Evolutionary conservation across 345 rosid species (phyloP), one percentile per base, ranked within the genome.

Genomic region (Pugionium dolabratum): DNA sequence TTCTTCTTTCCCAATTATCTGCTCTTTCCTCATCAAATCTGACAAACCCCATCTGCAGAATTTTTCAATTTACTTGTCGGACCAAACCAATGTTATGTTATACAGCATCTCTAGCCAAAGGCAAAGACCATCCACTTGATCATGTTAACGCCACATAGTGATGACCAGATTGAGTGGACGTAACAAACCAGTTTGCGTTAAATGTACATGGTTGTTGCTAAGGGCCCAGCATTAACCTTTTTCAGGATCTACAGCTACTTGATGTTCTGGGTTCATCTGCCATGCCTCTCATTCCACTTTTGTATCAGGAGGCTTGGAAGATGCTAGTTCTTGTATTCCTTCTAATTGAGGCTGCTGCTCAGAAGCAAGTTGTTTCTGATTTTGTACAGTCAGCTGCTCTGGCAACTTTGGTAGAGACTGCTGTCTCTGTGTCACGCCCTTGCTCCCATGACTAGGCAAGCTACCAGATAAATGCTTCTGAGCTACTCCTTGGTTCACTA

Each of bases 171-270:
- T 64, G 52, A 58, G 40, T 40, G 64, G 48, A 31, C 33, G 51
- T 6, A 40, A 64, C 45, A 41, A 45, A 73, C 41, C 37, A 52
- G 61, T 52, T 37, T 55, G 9, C 47, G 35, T 28, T 86, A 87
- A 94, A 97, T 86, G 95, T 87, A 84, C 90, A 85, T 67, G 72
- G 85, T 81, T 77, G 84, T 72, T 61, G 64, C 44, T 18, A 57
- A 64, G 80, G 82, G 80, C 88, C 83, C 77, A 74, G 85, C 6
- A 79, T 67, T 81, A 79, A 73, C 67, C 64, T 76, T 76, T 58
- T 63, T 81, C 79, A 77, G 83, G 76, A 75, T 63, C 74, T 69
- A 78, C 78, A 39, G 80, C 82, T 60, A 58, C 76, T 39, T 40
- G 80, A 81, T 64, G 76, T 73, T 82, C 79, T 75, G 78, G 64